These are phyloP conservation scores for Magnolia changhungtana DNA, from an alignment of 164 flowering plant genomes.

Conservation along the genomic window DNA sequence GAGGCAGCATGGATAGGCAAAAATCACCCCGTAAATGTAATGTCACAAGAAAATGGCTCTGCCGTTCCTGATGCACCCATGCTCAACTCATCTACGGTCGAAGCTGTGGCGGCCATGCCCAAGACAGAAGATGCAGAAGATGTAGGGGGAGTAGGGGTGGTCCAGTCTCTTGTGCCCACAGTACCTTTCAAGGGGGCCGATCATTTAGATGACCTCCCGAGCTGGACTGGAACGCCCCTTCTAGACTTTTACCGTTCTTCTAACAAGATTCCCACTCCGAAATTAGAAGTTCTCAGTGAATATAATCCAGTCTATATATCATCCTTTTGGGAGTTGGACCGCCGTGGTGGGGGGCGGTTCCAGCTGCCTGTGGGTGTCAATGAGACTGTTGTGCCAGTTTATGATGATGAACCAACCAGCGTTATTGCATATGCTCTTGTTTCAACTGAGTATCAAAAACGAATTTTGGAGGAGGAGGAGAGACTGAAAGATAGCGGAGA, in stretches of 20 bases:
- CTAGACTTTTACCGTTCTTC: conserved; percentile 55
- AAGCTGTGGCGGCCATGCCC: conserved; percentile 24
- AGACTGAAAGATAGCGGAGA: conserved; percentile 49
- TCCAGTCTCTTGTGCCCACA: conserved; percentile 28
- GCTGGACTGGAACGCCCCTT: conserved; percentile 72
- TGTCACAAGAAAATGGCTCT: conserved; percentile 26
- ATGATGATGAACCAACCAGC: conserved; percentile 99
- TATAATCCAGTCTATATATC: conserved; percentile 67
- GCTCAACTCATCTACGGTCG: conserved; percentile 30
- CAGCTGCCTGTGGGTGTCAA: conserved; percentile 72
- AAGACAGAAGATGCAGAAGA: conserved; percentile 38
- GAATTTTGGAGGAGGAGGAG: conserved; percentile 60
- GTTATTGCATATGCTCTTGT: conserved; percentile 67
- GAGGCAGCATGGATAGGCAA: conserved; percentile 98
- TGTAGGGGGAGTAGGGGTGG: conserved; percentile 26
- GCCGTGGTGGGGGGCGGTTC: conserved; percentile 63
- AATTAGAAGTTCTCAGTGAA: conserved; percentile 50
- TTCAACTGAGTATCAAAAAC: conserved; percentile 59
- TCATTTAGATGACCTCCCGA: conserved; percentile 45
- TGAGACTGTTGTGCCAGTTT: conserved; percentile 81
- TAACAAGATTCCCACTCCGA: conserved; percentile 55
- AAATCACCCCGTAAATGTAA: conserved; percentile 32
- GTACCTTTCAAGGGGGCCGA: conserved; percentile 39
- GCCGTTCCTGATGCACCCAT: conserved; percentile 27
- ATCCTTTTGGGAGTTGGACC: conserved; percentile 60